phyloP scores from a whole-genome alignment of 2,329 filamentous ascomycete genomes.

The Pyrenophora seminiperda region DNA sequence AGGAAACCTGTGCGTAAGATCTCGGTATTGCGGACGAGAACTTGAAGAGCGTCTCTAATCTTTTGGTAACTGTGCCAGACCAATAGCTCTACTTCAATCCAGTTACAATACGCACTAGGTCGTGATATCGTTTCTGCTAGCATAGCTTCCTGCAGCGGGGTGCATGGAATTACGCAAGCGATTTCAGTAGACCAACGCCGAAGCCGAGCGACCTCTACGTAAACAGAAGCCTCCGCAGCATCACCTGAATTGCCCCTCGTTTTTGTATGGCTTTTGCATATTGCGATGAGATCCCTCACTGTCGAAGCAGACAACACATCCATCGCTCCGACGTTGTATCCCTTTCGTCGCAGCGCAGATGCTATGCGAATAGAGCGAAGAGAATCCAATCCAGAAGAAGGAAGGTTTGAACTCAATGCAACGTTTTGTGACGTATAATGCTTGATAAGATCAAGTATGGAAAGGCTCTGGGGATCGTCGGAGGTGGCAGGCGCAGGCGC shows the following conservation, averaged over 20 bases:
- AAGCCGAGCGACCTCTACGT: slow-evolving; percentile 19
- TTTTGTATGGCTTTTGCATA: slow-evolving; percentile 20
- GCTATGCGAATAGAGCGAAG: slow-evolving; percentile 67
- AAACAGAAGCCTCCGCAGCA: neutral
- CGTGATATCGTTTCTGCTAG: slow-evolving; percentile 71
- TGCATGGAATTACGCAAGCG: slow-evolving; percentile 63
- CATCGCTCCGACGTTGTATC: slow-evolving; percentile 62
- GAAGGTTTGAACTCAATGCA: slow-evolving; percentile 52
- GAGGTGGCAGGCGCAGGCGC: slow-evolving; percentile 5
- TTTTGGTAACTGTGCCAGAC: slow-evolving; percentile 34
- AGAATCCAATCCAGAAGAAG: slow-evolving; percentile 68
- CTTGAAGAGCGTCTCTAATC: slow-evolving; percentile 47
- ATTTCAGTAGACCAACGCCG: slow-evolving; percentile 16
- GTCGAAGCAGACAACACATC: slow-evolving; percentile 65
- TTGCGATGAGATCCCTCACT: slow-evolving; percentile 39
- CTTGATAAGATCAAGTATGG: slow-evolving; percentile 52
- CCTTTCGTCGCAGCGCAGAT: slow-evolving; percentile 64
- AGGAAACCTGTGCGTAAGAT: slow-evolving; percentile 77
- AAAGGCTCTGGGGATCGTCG: slow-evolving; percentile 16
- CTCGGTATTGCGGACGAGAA: slow-evolving; percentile 57
- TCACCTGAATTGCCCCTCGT: neutral
- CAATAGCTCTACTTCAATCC: slow-evolving; percentile 68
- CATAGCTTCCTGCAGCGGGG: slow-evolving; percentile 78
- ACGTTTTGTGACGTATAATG: slow-evolving; percentile 50
- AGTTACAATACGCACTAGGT: slow-evolving; percentile 74